phyloP scores from a whole-genome alignment of 768 basidiomycete species.

The Cystofilobasidium capitatum region DNA sequence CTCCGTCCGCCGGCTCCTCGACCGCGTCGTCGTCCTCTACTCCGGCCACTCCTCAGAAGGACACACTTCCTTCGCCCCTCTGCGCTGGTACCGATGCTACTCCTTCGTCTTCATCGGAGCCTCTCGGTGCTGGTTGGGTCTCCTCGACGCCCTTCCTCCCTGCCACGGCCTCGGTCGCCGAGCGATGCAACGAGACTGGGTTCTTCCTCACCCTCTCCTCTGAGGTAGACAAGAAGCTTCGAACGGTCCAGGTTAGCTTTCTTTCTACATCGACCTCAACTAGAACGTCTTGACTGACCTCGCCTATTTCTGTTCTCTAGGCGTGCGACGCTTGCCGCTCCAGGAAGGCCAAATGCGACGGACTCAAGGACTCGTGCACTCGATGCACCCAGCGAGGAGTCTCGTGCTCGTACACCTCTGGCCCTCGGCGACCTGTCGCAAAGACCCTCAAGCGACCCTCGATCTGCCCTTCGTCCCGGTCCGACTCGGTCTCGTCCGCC shows the following conservation, averaged over 20 bases:
- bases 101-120: not conserved
- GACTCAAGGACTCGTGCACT: slow-evolving; percentile 8
- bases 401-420: not conserved
- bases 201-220: slow-evolving; percentile 1
- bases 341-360: slow-evolving; percentile 9
- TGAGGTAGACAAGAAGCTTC: slow-evolving; percentile 6
- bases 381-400: slow-evolving; percentile 11
- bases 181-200: not conserved
- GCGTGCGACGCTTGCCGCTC: slow-evolving; percentile 11
- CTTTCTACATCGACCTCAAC: not conserved
- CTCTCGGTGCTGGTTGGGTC: slow-evolving; percentile 4
- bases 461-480: not conserved
- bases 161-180: not conserved
- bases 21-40: not conserved
- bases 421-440: not conserved
- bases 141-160: not conserved
- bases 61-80: not conserved
- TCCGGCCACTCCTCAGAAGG: not conserved
- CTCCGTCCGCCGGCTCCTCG: not conserved
- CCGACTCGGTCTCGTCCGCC: not conserved
- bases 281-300: not conserved
- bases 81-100: not conserved
- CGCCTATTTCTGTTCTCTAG: not conserved
- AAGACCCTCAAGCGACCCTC: not conserved
- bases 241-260: not conserved